Base-by-base conservation (phyloP, 257 asterid genomes). In the Ajuga chamaepitys region DNA sequence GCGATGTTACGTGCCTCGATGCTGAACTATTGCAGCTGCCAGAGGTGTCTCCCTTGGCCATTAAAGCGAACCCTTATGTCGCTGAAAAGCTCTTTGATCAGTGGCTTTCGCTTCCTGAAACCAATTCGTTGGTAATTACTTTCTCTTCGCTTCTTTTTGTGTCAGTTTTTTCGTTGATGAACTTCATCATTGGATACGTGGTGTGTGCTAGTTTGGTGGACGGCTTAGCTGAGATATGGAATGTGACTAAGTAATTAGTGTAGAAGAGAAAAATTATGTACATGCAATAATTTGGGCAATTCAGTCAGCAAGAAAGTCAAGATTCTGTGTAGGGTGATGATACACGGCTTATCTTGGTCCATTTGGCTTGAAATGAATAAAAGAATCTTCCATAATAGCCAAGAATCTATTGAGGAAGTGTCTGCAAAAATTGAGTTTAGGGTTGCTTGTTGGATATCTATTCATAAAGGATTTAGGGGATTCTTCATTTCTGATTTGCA, bases 71-170 rank as follows among this genome's bases (percentile, higher is more conserved):
- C 68, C 91, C 98, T 51, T 77, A 58, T 68, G 88, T 92, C 30
- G 93, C 98, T 9, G 97, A 87, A 77, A 86, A 84, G 83, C 89
- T 92, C 24, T 92, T 81, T 54, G 96, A 92, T 80, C 95, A 87
- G 77, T 92, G 98, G 98, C 93, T 92, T 34, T 89, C 98, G 67
- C 95, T 87, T 25, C 93, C 97, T 14, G 98, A 92, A 45, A 85
- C 97, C 71, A 64, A 75, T 51, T 69, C 85, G 1, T 71, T 92
- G 98, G 98, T 92, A 89, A 75, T 66, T 51, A 8, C 34, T 65
- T 13, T 30, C 2, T 12, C 21, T 14, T 20, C 21, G 47, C 21
- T 6, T 11, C 16, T 40, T n/a, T 55, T 25, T 2, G 22, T 2
- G 22, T 47, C 50, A 7, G 58, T 40, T 59, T 70, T 11, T 26